phyloP scores from a whole-genome alignment of 495 filamentous ascomycete genomes.

The Neurospora terricola region DNA sequence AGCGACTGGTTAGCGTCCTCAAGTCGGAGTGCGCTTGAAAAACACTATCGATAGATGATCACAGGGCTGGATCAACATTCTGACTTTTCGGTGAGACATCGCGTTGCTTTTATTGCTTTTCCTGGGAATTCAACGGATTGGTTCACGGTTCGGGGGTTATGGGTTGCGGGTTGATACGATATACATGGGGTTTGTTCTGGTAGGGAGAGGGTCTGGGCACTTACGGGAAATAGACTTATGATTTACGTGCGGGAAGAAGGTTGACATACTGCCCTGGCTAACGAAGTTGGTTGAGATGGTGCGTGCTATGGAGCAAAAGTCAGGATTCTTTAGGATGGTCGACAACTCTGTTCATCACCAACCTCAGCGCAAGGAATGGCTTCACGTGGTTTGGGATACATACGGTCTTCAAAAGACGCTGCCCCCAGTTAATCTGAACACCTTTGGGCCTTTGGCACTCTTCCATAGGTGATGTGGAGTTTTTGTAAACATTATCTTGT shows the following conservation, averaged over 20 bases:
- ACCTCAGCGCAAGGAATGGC: background rate
- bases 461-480: background rate
- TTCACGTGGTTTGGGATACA: background rate
- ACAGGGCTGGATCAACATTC: background rate
- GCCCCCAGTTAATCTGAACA: background rate
- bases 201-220: background rate
- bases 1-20: conserved; percentile 35
- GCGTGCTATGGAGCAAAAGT: background rate
- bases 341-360: background rate
- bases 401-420: background rate
- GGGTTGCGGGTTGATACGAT: background rate
- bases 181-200: background rate
- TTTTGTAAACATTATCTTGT: background rate
- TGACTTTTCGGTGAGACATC: background rate
- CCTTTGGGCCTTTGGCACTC: background rate
- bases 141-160: background rate
- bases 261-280: background rate
- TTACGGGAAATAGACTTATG: background rate
- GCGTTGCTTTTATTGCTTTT: background rate
- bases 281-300: background rate
- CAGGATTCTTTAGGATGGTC: background rate
- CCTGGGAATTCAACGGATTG: background rate
- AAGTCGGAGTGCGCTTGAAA: conserved; percentile 3
- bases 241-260: background rate
- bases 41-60: background rate